Evolutionary conservation across 495 filamentous ascomycete genomes (phyloP).

Genomic region (Podospora fimiseda): DNA sequence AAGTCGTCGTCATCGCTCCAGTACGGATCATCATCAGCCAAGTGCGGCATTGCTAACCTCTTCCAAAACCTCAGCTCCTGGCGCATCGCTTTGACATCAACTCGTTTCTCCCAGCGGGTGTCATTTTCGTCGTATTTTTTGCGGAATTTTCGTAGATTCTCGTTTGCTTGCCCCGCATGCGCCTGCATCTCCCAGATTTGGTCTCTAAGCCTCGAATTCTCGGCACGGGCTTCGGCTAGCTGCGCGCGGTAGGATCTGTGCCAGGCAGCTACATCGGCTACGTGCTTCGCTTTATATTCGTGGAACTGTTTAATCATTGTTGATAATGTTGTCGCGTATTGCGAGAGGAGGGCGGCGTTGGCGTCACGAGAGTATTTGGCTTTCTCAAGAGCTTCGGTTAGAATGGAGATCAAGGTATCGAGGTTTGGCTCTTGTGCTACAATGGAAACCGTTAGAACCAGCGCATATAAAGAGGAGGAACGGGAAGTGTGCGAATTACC

Average conservation of each 20-base stretch:
- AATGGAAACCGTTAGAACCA: background rate
- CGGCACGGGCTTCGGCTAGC: slow-evolving; percentile 49
- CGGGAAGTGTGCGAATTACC: slow-evolving; percentile 23
- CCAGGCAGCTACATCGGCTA: slow-evolving; percentile 47
- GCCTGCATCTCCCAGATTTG: slow-evolving; percentile 53
- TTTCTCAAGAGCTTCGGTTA: slow-evolving; percentile 47
- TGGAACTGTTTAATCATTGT: slow-evolving; percentile 48
- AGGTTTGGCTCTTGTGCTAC: slow-evolving; percentile 48
- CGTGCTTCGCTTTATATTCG: slow-evolving; percentile 47
- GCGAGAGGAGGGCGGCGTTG: slow-evolving; percentile 45
- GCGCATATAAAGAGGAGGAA: background rate
- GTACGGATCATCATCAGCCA: slow-evolving; percentile 44
- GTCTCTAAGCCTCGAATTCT: slow-evolving; percentile 49
- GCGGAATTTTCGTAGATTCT: slow-evolving; percentile 42
- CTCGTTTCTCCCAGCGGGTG: slow-evolving; percentile 38
- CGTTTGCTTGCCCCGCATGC: slow-evolving; percentile 44
- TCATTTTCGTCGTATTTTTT: slow-evolving; percentile 42
- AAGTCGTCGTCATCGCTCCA: slow-evolving; percentile 53
- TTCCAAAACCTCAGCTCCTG: slow-evolving; percentile 52
- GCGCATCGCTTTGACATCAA: slow-evolving; percentile 35
- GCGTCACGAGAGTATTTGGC: slow-evolving; percentile 44
- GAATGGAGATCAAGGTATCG: slow-evolving; percentile 45
- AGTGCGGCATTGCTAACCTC: slow-evolving; percentile 46
- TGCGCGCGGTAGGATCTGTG: slow-evolving; percentile 51
- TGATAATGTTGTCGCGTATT: slow-evolving; percentile 40